Percentiles rank a stretch among this genome's conserved stretches.
Conservation (phyloP, 2,329 filamentous ascomycete species). For the Penicillium sp. region DNA sequence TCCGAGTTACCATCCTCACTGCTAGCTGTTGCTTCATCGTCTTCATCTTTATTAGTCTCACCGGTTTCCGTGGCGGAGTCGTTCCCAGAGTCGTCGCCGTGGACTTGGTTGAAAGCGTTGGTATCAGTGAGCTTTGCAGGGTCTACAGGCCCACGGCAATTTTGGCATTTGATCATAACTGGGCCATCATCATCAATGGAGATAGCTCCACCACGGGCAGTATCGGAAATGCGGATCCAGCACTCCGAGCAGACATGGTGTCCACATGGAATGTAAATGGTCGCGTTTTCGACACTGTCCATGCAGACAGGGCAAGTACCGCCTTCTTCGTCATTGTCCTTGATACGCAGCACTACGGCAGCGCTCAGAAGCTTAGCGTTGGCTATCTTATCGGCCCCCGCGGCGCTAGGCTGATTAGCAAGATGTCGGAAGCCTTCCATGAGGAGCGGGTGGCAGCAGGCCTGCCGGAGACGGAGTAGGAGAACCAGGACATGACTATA, state of each 20-base stretch:
- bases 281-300: constrained; percentile 69
- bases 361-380: constrained; percentile 59
- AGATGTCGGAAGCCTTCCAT: constrained; percentile 62
- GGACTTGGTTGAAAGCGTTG: constrained; percentile 66
- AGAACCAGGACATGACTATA: constrained; percentile 80
- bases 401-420: constrained; percentile 40
- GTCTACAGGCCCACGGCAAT: constrained; percentile 67
- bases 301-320: constrained; percentile 70
- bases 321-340: constrained; percentile 58
- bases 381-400: constrained; percentile 55
- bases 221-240: constrained; percentile 65
- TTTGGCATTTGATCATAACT: constrained; percentile 63
- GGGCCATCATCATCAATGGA: constrained; percentile 53
- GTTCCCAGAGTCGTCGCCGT: constrained; percentile 54
- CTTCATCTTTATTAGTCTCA: constrained; percentile 36
- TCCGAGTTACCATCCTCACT: constrained; percentile 25
- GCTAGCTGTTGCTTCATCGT: constrained; percentile 30
- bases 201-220: constrained; percentile 39
- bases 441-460: constrained; percentile 72
- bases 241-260: constrained; percentile 77
- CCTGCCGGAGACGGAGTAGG: constrained; percentile 73
- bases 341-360: constrained; percentile 65
- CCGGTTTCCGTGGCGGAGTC: constrained; percentile 31
- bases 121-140: constrained; percentile 69
- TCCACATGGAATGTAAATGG: constrained; percentile 77